A percentile compares a stretch with the other conserved stretches of the same genome.
These are phyloP conservation scores for Trifolium dubium DNA, from an alignment of 306 rosid species.

Conservation along the genomic window DNA sequence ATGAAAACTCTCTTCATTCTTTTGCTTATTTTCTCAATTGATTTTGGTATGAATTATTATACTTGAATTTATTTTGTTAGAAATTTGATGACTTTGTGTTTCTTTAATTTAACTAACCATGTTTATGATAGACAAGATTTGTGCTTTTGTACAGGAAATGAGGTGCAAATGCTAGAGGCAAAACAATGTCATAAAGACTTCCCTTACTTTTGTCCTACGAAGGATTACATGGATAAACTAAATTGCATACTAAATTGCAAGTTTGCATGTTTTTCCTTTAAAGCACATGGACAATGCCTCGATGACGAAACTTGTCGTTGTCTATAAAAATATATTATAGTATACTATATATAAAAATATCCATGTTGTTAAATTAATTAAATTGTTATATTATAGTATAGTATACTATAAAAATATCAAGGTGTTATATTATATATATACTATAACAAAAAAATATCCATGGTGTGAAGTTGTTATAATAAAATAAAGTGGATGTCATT, in stretches of 20 bases:
- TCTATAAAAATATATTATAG: too few relatives aligned
- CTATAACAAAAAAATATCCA: too few relatives aligned
- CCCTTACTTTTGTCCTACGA: neutral
- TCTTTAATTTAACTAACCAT: neutral
- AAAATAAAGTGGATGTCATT: neutral
- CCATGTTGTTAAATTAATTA: too few relatives aligned
- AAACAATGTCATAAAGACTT: neutral
- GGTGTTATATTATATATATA: too few relatives aligned
- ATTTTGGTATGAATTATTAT: neutral
- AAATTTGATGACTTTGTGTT: neutral
- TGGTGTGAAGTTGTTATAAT: neutral
- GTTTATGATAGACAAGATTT: neutral
- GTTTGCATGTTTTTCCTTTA: neutral
- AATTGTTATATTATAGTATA: too few relatives aligned
- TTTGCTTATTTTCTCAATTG: neutral
- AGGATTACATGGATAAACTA: neutral
- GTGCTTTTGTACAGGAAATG: neutral
- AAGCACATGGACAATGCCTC: neutral
- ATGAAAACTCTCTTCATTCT: slow-evolving; percentile 3
- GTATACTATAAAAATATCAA: too few relatives aligned
- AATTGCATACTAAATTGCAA: neutral
- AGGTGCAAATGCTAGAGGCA: neutral
- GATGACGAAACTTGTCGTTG: neutral
- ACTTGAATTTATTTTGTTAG: neutral
- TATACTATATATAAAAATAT: too few relatives aligned